Evolutionary conservation across 2,329 filamentous ascomycete genomes (phyloP), one percentile per base, ranked within the genome.

Genomic region (Nothophaeocryptopus gaeumannii): DNA sequence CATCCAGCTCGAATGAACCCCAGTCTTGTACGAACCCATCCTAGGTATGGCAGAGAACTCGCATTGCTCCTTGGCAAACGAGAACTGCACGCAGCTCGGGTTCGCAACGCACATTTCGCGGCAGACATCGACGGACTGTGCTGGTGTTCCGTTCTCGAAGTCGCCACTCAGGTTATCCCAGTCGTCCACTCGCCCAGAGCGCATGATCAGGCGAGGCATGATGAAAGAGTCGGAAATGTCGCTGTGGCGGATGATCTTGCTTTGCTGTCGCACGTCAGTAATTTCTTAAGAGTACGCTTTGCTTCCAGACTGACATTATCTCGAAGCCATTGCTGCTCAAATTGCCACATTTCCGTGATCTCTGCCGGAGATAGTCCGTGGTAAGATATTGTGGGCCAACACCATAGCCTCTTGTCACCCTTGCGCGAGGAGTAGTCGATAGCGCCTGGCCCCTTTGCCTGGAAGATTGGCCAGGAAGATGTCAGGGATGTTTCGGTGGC

Each of bases 381-480:
- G 26, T 64, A 62, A 1, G 61, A 63, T 0, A 62, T 50, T 0
- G 60, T 54, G n/a, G 62, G 60, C 47, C 53, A 59, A 47, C 64
- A 66, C 64, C 64, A 64, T 9, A 55, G 37, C 12, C 56, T 51
- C 29, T 48, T 40, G 9, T 42, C 49, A 13, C 43, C 47, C 34
- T 16, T 44, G 1, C 62, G 68, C 61, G 63, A 71, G 14, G 68
- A 67, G 8, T 72, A 70, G 62, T 37, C 58, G 47, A 12, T 64
- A 64, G 51, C 72, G 63, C 46, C 67, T 58, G 70, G 70, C 11
- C 65, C 68, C 44, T 72, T 48, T 8, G 53, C 50, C 36, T 63
- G 62, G 34, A 59, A 57, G 5, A 60, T 57, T 2, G 62, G 62
- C 56, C 56, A 63, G 5, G 60, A 58, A 30, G 54, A 39, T 2